Base-by-base conservation (phyloP, 257 asterid genomes). In the Nicotiana paniculata region DNA sequence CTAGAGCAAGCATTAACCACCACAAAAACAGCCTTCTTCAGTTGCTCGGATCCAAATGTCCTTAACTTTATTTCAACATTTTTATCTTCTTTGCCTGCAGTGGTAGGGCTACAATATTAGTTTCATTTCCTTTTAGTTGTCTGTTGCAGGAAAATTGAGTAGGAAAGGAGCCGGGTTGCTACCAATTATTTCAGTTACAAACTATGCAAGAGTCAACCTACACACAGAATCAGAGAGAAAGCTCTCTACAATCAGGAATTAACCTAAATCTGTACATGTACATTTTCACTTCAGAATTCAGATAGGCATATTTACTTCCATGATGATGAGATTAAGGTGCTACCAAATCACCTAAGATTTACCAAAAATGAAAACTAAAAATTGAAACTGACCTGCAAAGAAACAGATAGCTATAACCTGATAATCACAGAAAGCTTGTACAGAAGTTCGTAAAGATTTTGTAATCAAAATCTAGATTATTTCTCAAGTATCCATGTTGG, bases 1-100 rank as follows among this genome's bases (percentile, higher is more conserved):
- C 99, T 95, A 66, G 92, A 89, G 91, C 99, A 95, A 79, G 98
- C 98, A 82, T 93, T 95, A 51, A 95, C 97, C 84, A 92, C 93
- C 83, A 95, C 86, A 75, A 87, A 93, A 39, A 95, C 91, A 43
- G 90, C 96, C 83, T 87, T 85, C 77, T 82, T 84, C 37, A 76
- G 92, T 63, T 88, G 88, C 81, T 88, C 91, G 0, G 86, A 46
- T 77, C 93, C 96, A 81, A 90, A 93, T 21, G 95, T 93, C 86
- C 84, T 88, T 87, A 95, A 83, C 86, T 88, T 87, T 81, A 95
- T 87, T 88, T 95, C 98, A 63, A 95, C 88, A 70, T 93, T 91
- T 86, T 88, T 92, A 74, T 93, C 97, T 87, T 95, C 98, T 81
- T 88, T 93, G 75, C 98, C 97, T 93, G 92, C 90, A 85, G 61